Evolutionary conservation across 2,329 filamentous ascomycete species (phyloP), one percentile per base, ranked within the genome.

Genomic region (Fusarium pseudonygamai): DNA sequence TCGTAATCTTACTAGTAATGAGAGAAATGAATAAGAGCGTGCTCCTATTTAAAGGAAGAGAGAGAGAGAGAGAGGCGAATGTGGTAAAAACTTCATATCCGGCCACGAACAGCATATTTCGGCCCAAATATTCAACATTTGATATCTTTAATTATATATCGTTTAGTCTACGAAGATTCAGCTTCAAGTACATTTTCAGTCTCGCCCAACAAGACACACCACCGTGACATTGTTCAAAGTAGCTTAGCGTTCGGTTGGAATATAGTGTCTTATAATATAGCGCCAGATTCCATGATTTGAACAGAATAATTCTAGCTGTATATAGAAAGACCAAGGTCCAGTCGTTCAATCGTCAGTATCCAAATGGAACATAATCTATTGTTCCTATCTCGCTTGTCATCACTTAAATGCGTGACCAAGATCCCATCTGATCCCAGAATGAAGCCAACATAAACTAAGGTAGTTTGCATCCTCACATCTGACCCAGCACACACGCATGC

Each of bases 291-390:
- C n/a, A 40, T n/a, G 34, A 18, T 16, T 40, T 55, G 34, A 39
- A 55, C 16, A 55, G 4, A 55, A 40, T 18, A n/a, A 39, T 40
- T 40, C n/a, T 22, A 28, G 34, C 28, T 39, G 6, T 40, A 28
- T 55, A 15, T 16, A 28, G 28, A 28, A 36, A 53, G 24, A 47
- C 24, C 26, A 59, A 57, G 47, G 14, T 60, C 42, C 28, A 42
- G 49, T 67, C 60, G 43, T 69, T 26, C 63, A 52, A 34, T 75
- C 60, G 60, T 72, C 42, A 67, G 46, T 75, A 75, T 66, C 75
- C 76, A 78, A 77, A 72, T 60, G 71, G 73, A 77, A 78, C 76
- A 64, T 67, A 69, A 75, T 78, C 69, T 78, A 78, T 77, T 78
- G 71, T 76, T 69, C 74, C 76, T 76, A 73, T 72, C 67, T 71